Conservation (phyloP, 495 filamentous ascomycete genomes). For the Hypoxylon rickii region DNA sequence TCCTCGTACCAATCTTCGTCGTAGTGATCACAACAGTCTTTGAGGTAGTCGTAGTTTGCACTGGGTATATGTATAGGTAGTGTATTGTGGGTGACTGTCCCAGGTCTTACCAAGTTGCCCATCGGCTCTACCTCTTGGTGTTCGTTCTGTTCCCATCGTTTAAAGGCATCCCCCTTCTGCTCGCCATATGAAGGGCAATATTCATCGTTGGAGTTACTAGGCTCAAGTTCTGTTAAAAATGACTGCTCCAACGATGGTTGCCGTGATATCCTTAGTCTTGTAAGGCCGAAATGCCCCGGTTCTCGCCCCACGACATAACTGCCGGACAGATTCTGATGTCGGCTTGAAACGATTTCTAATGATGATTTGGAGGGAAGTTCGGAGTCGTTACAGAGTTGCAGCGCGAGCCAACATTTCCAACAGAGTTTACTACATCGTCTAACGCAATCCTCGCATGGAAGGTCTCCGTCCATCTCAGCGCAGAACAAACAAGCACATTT, state of each 20-base stretch:
- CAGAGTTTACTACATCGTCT: background rate
- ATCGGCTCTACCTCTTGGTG: background rate
- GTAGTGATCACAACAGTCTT: background rate
- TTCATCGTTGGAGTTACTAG: background rate
- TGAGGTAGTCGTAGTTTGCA: background rate
- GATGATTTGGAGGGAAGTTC: background rate
- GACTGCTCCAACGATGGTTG: background rate
- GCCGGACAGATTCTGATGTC: background rate
- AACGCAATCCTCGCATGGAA: background rate
- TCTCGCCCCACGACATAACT: background rate
- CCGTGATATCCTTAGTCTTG: background rate
- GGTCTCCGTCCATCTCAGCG: background rate
- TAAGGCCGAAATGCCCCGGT: background rate
- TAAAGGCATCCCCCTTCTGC: background rate
- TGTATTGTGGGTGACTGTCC: background rate
- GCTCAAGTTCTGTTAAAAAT: background rate
- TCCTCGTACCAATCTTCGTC: background rate
- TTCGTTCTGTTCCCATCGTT: background rate
- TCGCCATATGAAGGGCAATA: background rate
- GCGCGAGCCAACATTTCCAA: background rate
- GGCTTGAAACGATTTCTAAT: background rate
- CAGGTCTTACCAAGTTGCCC: background rate
- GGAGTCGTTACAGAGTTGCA: background rate
- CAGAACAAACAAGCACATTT: background rate
- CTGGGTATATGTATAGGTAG: background rate